Percentiles rank a stretch among this genome's conserved stretches.
Evolutionary conservation across 768 basidiomycete genomes (phyloP).

Genomic region (Hypholoma sublateritium): DNA sequence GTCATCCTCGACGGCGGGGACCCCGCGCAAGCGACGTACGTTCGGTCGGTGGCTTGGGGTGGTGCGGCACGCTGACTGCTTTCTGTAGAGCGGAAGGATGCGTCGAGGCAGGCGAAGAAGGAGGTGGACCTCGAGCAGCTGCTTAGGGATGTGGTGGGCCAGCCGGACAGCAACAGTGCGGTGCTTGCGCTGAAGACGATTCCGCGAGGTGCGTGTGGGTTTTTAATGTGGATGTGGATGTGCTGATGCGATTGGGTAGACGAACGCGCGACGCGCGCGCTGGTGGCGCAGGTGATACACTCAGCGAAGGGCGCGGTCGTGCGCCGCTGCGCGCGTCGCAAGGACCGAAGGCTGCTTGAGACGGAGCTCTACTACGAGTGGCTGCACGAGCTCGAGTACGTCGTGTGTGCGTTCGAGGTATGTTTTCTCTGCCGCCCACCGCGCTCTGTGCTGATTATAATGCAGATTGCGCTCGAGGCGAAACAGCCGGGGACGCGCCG

Average conservation of each 20-base stretch:
- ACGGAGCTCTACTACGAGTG: slow-evolving; percentile 44
- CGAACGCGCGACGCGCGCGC: slow-evolving; percentile 10
- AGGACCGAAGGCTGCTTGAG: slow-evolving; percentile 31
- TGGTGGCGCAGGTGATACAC: slow-evolving; percentile 33
- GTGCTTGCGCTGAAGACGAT: slow-evolving; percentile 24
- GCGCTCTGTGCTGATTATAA: background rate
- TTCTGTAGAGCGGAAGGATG: slow-evolving; percentile 15
- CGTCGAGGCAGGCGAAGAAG: slow-evolving; percentile 12
- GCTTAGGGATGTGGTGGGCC: slow-evolving; percentile 18
- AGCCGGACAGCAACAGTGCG: slow-evolving; percentile 14
- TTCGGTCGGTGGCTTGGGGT: background rate
- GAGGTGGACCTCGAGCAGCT: slow-evolving; percentile 22
- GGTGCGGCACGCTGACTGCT: background rate
- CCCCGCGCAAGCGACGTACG: slow-evolving; percentile 29
- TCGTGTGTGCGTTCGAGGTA: slow-evolving; percentile 37
- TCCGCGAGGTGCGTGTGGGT: slow-evolving; percentile 20
- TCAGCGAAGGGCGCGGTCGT: slow-evolving; percentile 31
- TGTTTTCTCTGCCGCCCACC: slow-evolving; percentile 8
- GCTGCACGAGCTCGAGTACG: slow-evolving; percentile 39
- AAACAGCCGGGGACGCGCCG: slow-evolving; percentile 37
- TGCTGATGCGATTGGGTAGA: slow-evolving; percentile 8
- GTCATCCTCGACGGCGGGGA: slow-evolving; percentile 13
- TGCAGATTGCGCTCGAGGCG: slow-evolving; percentile 35
- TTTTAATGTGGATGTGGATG: background rate
- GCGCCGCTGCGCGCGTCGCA: slow-evolving; percentile 23